A percentile compares a stretch with the other conserved stretches of the same genome.
Evolutionary conservation across 495 filamentous ascomycete species (phyloP).

Genomic region (Hypoxylon rickii): DNA sequence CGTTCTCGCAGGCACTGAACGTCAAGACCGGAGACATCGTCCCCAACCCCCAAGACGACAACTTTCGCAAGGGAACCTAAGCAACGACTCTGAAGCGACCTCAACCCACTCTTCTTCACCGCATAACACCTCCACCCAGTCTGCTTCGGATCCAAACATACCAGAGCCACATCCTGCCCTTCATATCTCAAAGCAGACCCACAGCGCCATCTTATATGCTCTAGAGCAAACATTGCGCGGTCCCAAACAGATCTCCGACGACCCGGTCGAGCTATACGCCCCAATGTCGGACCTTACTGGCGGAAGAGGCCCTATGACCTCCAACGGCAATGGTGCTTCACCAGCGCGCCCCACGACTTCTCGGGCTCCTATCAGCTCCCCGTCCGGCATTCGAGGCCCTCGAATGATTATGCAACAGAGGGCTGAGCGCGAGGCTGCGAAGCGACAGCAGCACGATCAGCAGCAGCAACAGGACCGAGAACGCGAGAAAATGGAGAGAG

Average conservation of each 20-base stretch:
- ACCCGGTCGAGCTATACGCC: constrained; percentile 87
- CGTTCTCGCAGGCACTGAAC: constrained; percentile 25
- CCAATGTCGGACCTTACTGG: constrained; percentile 85
- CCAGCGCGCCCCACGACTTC: constrained; percentile 46
- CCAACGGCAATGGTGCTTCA: constrained; percentile 56
- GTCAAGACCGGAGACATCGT: constrained; percentile 22
- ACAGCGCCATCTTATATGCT: constrained; percentile 80
- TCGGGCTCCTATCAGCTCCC: constrained; percentile 52
- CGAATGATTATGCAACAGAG: constrained; percentile 79
- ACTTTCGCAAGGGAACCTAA: constrained; percentile 50
- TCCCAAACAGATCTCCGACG: constrained; percentile 82
- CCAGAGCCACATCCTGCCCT: constrained; percentile 43
- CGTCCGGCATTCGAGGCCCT: constrained; percentile 60
- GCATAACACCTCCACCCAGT: constrained; percentile 24
- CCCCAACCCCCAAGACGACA: constrained; percentile 41
- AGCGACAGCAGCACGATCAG: constrained; percentile 52
- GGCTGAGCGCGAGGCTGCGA: constrained; percentile 64
- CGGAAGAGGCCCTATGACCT: constrained; percentile 53
- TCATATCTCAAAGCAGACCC: constrained; percentile 52
- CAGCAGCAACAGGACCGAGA: constrained; percentile 66
- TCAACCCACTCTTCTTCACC: constrained; percentile 37
- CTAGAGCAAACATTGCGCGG: constrained; percentile 88
- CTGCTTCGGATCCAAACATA: constrained; percentile 24
- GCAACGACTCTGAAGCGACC: constrained; percentile 44
- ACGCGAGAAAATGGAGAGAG: constrained; percentile 54